Evolutionary conservation across 2,329 filamentous ascomycete species (phyloP).

Genomic region (Exophiala aquamarina): DNA sequence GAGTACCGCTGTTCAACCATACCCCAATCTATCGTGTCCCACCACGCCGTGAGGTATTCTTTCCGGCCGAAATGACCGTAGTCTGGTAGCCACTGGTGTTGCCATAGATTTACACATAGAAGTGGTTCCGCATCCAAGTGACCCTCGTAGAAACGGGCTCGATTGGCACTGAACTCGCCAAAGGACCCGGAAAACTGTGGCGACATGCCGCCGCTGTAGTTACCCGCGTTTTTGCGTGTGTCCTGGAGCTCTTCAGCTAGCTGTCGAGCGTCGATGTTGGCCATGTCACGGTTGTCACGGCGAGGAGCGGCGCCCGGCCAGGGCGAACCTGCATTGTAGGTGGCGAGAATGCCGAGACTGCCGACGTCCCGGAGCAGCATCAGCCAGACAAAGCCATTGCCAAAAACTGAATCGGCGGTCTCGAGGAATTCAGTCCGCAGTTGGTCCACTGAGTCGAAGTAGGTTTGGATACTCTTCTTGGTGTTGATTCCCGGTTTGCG

Average conservation of each 20-base stretch:
- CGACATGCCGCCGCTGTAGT: no score
- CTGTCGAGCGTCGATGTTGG: slow-evolving; percentile 37
- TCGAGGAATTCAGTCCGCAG: slow-evolving; percentile 76
- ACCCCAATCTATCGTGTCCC: slow-evolving; percentile 83
- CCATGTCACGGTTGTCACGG: slow-evolving; percentile 53
- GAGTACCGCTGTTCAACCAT: slow-evolving; percentile 50
- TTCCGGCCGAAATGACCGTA: slow-evolving; percentile 76
- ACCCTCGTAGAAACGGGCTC: slow-evolving; percentile 14
- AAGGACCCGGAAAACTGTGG: slow-evolving; percentile 27
- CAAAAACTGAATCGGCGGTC: slow-evolving; percentile 89
- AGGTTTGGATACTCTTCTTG: slow-evolving; percentile 57
- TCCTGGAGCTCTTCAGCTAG: slow-evolving; percentile 18
- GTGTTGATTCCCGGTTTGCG: slow-evolving; percentile 12
- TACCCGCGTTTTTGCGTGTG: slow-evolving; percentile 9
- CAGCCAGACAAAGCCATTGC: slow-evolving; percentile 95
- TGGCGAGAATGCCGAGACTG: slow-evolving; percentile 70
- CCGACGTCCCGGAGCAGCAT: slow-evolving; percentile 58
- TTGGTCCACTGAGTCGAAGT: slow-evolving; percentile 81
- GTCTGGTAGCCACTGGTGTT: slow-evolving; percentile 87
- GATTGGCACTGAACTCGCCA: slow-evolving; percentile 24
- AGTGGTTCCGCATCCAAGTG: slow-evolving; percentile 49
- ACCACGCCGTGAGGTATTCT: slow-evolving; percentile 77
- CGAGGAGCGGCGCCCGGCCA: slow-evolving; percentile 84
- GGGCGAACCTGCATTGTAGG: slow-evolving; percentile 88
- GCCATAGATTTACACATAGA: slow-evolving; percentile 93